Percentiles rank a stretch among this genome's conserved stretches.
phyloP scores from a whole-genome alignment of 1,284 basidiomycete genomes.

The Flammula alnicola region DNA sequence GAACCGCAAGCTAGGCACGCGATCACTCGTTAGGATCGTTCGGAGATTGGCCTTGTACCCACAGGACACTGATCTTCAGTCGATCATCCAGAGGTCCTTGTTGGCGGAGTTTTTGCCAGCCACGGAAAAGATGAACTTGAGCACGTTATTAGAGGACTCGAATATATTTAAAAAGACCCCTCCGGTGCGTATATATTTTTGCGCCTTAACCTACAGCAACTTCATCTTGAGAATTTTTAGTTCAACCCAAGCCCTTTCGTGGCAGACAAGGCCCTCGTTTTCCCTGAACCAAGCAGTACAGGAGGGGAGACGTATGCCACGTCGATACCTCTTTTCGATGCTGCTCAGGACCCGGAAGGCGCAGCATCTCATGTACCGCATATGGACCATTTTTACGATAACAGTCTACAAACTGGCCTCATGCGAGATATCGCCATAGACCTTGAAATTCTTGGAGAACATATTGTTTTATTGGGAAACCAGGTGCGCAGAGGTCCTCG shows the following conservation, averaged over 20 bases:
- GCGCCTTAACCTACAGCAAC: background rate
- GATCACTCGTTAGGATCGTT: constrained; percentile 61
- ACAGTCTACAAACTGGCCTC: constrained; percentile 65
- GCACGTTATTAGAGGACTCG: constrained; percentile 54
- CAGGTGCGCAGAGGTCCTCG: constrained; percentile 44
- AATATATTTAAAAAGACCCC: constrained; percentile 47
- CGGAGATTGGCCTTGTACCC: constrained; percentile 50
- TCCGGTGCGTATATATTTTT: constrained; percentile 38
- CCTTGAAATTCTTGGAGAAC: constrained; percentile 60
- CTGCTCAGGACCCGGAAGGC: constrained; percentile 53
- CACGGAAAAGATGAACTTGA: constrained; percentile 58
- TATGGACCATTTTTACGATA: constrained; percentile 73
- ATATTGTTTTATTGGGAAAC: constrained; percentile 68
- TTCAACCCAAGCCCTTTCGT: constrained; percentile 53
- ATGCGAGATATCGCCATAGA: constrained; percentile 70
- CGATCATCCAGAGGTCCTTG: constrained; percentile 52
- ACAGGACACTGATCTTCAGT: constrained; percentile 48
- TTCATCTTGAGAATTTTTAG: constrained; percentile 34
- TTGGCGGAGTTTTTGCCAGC: constrained; percentile 64
- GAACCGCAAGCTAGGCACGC: constrained; percentile 64
- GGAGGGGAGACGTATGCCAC: constrained; percentile 38
- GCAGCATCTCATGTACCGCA: constrained; percentile 61
- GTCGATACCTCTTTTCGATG: constrained; percentile 53
- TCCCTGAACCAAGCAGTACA: constrained; percentile 47
- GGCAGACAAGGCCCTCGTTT: constrained; percentile 44